Base-by-base conservation (phyloP, 139 green algal genomes). In the Volvox africanus region DNA sequence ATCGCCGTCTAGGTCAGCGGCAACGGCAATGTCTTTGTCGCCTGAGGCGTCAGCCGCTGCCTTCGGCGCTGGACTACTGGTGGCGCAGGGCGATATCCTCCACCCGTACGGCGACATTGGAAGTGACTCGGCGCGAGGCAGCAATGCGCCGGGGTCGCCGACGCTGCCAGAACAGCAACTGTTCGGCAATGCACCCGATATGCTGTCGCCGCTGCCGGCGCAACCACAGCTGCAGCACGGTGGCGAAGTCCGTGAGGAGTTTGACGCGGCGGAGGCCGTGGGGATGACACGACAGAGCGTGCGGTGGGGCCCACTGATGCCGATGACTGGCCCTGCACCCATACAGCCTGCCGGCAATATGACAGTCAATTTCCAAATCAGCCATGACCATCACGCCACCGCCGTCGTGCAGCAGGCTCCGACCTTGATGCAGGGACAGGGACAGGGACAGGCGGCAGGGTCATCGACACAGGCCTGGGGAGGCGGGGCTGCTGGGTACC, bases 81-180 rank as follows among this genome's bases (percentile, higher is more conserved):
- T 61, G 13, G 75, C 75, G 20, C 20, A 55, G 6, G 75, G 75
- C 12, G 81, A 87, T 55, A 33, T 77, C 1, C n/a, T 87, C n/a
- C 81, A 87, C 30, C 81, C 81, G 55, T 87, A 87, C 81, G 81
- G 81, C 61, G 81, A 87, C 18, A 18, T 76, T 5, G 81, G 81
- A 32, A 62, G 37, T 19, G 13, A 28, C 1, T 20, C 22, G 26
- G 55, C 50, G 50, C 50, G 80, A 30, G 37, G 20, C 55, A 75
- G 55, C 55, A 50, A 26, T 22, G 32, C 28, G 24, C 28, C 50
- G 26, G 80, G 26, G 55, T 30, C 80, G 28, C 16, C 55, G 24
- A 71, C 28, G 75, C 32, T 26, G 81, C 61, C 13, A 6, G 30
- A 71, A 6, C 61, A 61, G 81, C 81, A 77, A 26, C 44, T 73